These are phyloP conservation scores for Colletotrichum sp. DNA, from an alignment of 2,329 filamentous ascomycete genomes.

Conservation along the genomic window DNA sequence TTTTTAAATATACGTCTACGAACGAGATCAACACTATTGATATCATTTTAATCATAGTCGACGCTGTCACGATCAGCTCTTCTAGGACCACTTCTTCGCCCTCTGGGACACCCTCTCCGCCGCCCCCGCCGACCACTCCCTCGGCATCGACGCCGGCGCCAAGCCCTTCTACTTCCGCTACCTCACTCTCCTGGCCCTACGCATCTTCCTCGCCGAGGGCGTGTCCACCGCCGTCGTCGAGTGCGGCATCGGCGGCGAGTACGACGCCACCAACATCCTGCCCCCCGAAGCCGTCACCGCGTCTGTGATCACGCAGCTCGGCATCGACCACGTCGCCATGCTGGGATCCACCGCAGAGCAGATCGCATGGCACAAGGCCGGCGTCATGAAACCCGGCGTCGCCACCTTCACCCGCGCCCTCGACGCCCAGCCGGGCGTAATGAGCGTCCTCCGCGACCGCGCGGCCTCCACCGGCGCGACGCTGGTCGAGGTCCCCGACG, in stretches of 20 bases:
- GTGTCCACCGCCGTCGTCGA: slow-evolving; percentile 70
- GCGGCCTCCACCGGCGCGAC: slow-evolving; percentile 57
- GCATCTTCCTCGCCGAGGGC: slow-evolving; percentile 68
- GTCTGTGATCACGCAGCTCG: slow-evolving; percentile 68
- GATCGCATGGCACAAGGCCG: slow-evolving; percentile 78
- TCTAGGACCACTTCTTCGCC: slow-evolving; percentile 73
- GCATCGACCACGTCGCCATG: slow-evolving; percentile 70
- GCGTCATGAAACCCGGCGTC: slow-evolving; percentile 68
- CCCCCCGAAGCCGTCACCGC: slow-evolving; percentile 52
- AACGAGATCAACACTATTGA: too few relatives aligned
- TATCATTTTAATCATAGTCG: too few relatives aligned
- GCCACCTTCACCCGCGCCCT: slow-evolving; percentile 48
- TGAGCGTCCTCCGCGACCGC: slow-evolving; percentile 51
- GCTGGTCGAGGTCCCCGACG: slow-evolving; percentile 36
- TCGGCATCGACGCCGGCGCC: slow-evolving; percentile 33
- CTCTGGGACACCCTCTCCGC: slow-evolving; percentile 64
- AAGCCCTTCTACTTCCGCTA: slow-evolving; percentile 65
- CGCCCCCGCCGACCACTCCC: slow-evolving; percentile 31
- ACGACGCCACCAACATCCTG: slow-evolving; percentile 72
- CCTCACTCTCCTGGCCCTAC: slow-evolving; percentile 70
- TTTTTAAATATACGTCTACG: too few relatives aligned
- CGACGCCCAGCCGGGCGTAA: slow-evolving; percentile 37
- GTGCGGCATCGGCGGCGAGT: slow-evolving; percentile 71
- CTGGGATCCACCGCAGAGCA: slow-evolving; percentile 67
- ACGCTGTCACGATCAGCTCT: too few relatives aligned